A percentile compares a stretch with the other conserved stretches of the same genome.
Evolutionary conservation across 371 early-diverging fungal genomes (phyloP).

Genomic region (Actinomortierella ambigua): DNA sequence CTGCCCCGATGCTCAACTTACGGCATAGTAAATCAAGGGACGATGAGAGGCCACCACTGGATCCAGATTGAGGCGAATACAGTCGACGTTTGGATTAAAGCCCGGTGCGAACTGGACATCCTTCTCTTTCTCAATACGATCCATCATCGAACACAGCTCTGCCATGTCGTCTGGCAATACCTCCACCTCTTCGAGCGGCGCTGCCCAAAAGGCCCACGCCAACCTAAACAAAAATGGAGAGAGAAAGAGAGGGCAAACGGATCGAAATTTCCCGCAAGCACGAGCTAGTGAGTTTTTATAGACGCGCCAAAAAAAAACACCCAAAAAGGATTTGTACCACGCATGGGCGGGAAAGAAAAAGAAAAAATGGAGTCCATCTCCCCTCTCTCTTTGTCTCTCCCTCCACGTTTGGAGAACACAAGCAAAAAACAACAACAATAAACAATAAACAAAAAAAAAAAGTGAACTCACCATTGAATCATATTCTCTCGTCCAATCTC

Average conservation of each 20-base stretch:
- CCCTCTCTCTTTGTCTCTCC: slow-evolving; percentile 1
- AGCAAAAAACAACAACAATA: slow-evolving; percentile 7
- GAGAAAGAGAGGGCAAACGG: neutral
- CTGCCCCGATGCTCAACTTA: slow-evolving; percentile 28
- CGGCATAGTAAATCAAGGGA: slow-evolving; percentile 65
- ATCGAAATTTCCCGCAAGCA: too few relatives aligned
- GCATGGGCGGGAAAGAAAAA: too few relatives aligned
- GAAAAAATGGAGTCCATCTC: neutral
- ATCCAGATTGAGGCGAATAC: slow-evolving; percentile 65
- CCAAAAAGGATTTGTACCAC: too few relatives aligned
- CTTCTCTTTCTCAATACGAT: slow-evolving; percentile 49
- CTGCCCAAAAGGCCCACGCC: slow-evolving; percentile 60
- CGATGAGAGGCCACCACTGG: slow-evolving; percentile 70
- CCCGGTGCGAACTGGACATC: slow-evolving; percentile 55
- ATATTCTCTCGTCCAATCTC: slow-evolving; percentile 56
- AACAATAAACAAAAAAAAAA: neutral
- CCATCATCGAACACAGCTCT: slow-evolving; percentile 56
- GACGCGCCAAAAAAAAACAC: neutral
- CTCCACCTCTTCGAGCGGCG: slow-evolving; percentile 49
- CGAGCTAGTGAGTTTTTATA: too few relatives aligned
- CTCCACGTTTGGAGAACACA: neutral
- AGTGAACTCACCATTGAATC: slow-evolving; percentile 55
- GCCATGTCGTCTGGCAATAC: slow-evolving; percentile 40
- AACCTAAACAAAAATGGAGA: slow-evolving; percentile 45
- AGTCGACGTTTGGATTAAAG: slow-evolving; percentile 59